Evolutionary conservation across 2,329 filamentous ascomycete species (phyloP), one percentile per base, ranked within the genome.

Genomic region (Gnomoniopsis sp.): DNA sequence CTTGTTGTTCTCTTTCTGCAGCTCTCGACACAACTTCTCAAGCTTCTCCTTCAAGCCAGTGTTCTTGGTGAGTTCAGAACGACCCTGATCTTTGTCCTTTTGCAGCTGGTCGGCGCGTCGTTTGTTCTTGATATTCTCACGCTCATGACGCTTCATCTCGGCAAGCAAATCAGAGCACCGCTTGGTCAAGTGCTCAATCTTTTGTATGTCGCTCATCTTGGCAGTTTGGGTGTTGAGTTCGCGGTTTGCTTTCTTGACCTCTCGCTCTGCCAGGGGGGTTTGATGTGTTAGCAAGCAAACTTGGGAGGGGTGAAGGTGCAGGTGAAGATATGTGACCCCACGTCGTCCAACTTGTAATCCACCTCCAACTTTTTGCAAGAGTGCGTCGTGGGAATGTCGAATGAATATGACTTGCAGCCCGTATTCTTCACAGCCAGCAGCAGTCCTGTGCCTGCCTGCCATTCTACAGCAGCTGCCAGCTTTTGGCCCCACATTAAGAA

Each of bases 1-100:
- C 76, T 96, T 96, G 75, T 98, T 98, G 74, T 99, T 99, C 70
- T 99, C 95, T 68, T 93, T 90, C 61, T 96, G 95, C 57, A 99
- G 82, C 73, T 99, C 95, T 58, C 95, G 83, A 68, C 93, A 97
- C 34, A 99, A 80, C 72, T 98, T 99, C 75, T 99, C 95, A 49
- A 99, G 79, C 75, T 98, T 98, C 72, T 98, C 93, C 73, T 96
- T 97, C 70, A 98, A 85, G 1, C 88, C 89, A 21, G 90, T 88
- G 22, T 93, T 93, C 76, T 96, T 96, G 75, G 87, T 93, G 57
- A 96, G 80, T 72, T 99, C 95, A 49, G 88, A 89, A 67, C 92
- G 87, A 58, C 89, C 89, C 65, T 90, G 87, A 71, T 99, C 95
- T 73, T 96, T 96, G 69, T 99, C 95, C 72, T 98, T 99, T 74